Base-by-base conservation (phyloP, 176 grass and related monocot genomes). In the Carex cristatella region DNA sequence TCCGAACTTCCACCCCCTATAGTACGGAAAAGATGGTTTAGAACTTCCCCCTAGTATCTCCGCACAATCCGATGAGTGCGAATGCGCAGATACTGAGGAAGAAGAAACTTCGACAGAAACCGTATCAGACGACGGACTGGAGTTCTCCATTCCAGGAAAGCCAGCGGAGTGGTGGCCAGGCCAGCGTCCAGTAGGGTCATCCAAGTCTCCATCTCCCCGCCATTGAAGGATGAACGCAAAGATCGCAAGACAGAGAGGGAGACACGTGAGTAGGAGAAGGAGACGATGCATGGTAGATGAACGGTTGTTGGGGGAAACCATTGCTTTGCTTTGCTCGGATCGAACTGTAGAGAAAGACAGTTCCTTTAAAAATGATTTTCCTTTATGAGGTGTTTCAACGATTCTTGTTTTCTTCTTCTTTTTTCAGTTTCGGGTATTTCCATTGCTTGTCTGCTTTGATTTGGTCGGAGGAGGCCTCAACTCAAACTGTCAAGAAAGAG, bases 171-270 rank as follows among this genome's bases (percentile, higher is more conserved):
- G 84, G 78, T 84, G 63, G 0, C 89, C 37, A 2, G 91, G 89
- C 95, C 93, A 98, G 54, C 91, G 86, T 33, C 89, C 31, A 71
- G 64, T 73, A n/a, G 89, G 88, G 64, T 98, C 95, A 18, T 98
- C 93, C 42, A 89, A 68, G 40, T 83, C 88, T 10, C 64, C 88
- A 83, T 88, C 91, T 54, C 95, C 93, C 61, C 93, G 91, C 95
- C 93, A 98, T 75, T 98, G 95, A 67, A 98, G 91, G 11, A 87
- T 84, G 65, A 93, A 98, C 0, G 93, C 95, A 27, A 98, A 88
- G 44, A 77, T 65, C 8, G 91, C 91, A 67, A 98, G 91, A 16
- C 82, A 79, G 59, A 98, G 91, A 14, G 91, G 93, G 27, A 98
- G 93, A 5, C 67, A 80, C 4, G 88, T 92, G 1, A 98, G 88